Evolutionary conservation across 2,329 filamentous ascomycete species (phyloP).

Genomic region (Balansia obtecta): DNA sequence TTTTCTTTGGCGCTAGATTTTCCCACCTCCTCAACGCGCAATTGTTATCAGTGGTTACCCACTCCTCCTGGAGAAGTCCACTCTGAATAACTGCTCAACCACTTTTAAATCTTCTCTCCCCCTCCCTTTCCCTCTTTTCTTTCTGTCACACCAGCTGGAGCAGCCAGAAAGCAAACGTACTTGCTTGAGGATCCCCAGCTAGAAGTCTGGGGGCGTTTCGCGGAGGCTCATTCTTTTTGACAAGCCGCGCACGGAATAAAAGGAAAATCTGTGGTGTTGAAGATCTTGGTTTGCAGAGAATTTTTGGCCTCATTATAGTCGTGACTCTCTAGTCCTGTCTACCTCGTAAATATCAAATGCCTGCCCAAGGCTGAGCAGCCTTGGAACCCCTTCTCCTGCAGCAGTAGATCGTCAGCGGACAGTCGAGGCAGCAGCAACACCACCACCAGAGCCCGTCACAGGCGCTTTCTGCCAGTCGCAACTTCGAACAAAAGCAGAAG

Average conservation of each 20-base stretch:
- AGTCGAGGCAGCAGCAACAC: conserved; percentile 7
- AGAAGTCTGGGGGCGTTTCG: background rate
- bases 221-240: background rate
- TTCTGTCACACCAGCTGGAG: background rate
- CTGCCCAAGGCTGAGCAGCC: conserved; percentile 13
- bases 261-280: background rate
- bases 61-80: background rate
- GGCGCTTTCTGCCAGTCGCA: background rate
- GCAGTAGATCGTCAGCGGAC: conserved; percentile 15
- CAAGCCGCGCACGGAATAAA: conserved; percentile 1
- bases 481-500: background rate
- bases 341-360: conserved; percentile 21
- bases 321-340: conserved; percentile 20
- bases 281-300: background rate
- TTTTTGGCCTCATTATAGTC: conserved; percentile 18
- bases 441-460: conserved; percentile 2
- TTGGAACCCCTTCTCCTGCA: conserved; percentile 13
- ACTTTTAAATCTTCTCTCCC: background rate
- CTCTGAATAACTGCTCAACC: background rate
- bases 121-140: background rate
- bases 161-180: background rate
- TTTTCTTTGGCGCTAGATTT: background rate
- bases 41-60: background rate
- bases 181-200: no score
- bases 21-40: background rate